Conservation (phyloP, 2,329 filamentous ascomycete species). For the Macrophomina pseudophaseolina region DNA sequence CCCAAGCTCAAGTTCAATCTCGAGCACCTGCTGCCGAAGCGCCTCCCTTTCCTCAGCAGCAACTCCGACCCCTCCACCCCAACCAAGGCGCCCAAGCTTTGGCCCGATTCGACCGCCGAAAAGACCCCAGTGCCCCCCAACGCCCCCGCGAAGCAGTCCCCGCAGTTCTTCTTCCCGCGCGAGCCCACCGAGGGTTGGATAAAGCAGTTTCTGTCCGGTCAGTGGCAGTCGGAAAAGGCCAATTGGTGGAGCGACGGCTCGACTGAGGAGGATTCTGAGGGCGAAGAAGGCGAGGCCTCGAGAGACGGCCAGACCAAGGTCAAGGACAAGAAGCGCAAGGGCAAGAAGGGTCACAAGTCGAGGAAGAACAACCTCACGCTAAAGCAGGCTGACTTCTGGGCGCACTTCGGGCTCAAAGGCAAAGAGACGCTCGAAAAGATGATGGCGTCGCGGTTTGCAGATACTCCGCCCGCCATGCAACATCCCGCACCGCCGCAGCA, state of each 20-base stretch:
- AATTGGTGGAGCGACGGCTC: constrained; percentile 85
- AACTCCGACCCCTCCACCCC: constrained; percentile 25
- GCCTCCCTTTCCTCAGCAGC: constrained; percentile 27
- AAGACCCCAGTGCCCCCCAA: constrained; percentile 4
- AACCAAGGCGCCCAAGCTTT: constrained; percentile 28
- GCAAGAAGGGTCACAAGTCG: constrained; percentile 45
- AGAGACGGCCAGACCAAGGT: constrained; percentile 15
- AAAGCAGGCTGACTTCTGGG: constrained; percentile 57
- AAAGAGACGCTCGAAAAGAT: constrained; percentile 47
- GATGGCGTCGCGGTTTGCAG: constrained; percentile 48
- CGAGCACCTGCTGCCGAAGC: constrained; percentile 42
- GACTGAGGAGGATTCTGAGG: constrained; percentile 65
- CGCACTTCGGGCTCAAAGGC: constrained; percentile 46
- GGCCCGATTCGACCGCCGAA: constrained; percentile 19
- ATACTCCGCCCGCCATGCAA: constrained; percentile 30
- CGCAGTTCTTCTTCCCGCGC: constrained; percentile 36
- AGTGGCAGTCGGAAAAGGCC: constrained; percentile 70
- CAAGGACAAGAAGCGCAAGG: constrained; percentile 29
- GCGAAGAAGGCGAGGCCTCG: constrained; percentile 29
- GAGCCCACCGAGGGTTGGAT: constrained; percentile 83
- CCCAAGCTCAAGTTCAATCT: constrained; percentile 46
- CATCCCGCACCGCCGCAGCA: constrained; percentile 2
- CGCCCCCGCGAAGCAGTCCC: neutral
- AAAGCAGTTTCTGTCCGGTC: constrained; percentile 77
- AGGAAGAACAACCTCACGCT: constrained; percentile 53